phyloP scores from a whole-genome alignment of 2,329 filamentous ascomycete species.

The Elsinoe batatas region DNA sequence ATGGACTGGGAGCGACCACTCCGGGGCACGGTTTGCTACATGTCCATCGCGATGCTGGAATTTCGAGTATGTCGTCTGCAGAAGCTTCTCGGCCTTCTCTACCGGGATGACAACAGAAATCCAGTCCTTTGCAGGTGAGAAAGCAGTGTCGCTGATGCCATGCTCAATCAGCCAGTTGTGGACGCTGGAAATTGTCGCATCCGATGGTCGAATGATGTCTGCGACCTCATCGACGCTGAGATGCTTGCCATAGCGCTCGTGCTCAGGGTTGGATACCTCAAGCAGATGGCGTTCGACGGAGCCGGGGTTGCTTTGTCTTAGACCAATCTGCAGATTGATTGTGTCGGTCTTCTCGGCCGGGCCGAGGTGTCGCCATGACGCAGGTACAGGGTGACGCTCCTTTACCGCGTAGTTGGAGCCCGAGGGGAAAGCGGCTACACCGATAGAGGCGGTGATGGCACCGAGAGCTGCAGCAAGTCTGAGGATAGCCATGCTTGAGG shows the following conservation, averaged over 20 bases:
- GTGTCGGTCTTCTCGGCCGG: constrained; percentile 39
- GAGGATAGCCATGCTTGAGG: neutral
- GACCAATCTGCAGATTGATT: constrained; percentile 47
- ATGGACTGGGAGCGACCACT: constrained; percentile 49
- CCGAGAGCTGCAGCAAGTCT: constrained; percentile 12
- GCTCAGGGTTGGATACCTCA: constrained; percentile 45
- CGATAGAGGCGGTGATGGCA: neutral
- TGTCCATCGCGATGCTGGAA: constrained; percentile 45
- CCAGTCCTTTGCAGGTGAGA: constrained; percentile 49
- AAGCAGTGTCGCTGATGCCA: constrained; percentile 36
- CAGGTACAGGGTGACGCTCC: constrained; percentile 45
- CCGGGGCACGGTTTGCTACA: constrained; percentile 42
- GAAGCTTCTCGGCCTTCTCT: constrained; percentile 41
- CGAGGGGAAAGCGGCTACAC: neutral
- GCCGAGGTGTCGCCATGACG: constrained; percentile 40
- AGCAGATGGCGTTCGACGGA: constrained; percentile 47
- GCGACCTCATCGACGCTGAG: constrained; percentile 43
- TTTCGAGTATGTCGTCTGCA: constrained; percentile 43
- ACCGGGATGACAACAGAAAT: constrained; percentile 45
- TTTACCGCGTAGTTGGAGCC: constrained; percentile 43
- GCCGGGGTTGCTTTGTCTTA: constrained; percentile 48
- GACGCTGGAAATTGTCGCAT: constrained; percentile 43
- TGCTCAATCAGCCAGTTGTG: constrained; percentile 48
- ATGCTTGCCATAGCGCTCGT: constrained; percentile 45
- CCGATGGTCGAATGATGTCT: constrained; percentile 43